Base-by-base conservation (phyloP, 768 basidiomycete species). In the Leucocoprinus sp. region DNA sequence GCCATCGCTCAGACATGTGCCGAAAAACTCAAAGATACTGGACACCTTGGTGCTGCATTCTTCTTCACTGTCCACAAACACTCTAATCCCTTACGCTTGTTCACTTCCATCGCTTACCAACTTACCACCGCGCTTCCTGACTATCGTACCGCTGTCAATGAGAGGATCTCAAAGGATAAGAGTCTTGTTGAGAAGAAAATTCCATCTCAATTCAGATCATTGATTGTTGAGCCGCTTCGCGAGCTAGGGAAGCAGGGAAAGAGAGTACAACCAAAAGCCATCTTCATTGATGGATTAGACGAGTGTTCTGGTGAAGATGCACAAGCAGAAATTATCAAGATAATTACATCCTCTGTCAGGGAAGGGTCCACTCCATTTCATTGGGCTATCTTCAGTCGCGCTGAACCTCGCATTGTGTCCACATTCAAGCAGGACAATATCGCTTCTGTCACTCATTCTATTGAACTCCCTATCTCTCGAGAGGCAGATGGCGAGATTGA, bases 31-130 rank as follows among this genome's bases (percentile, higher is more conserved):
- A 27, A 27, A 27, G 11, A 5, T 11, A 5, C 26, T 27, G 26
- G 26, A 5, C 26, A 29, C 12, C 48, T 49, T 11, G 48, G 42
- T 19, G 48, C 35, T 2, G 37, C 35, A 9, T 49, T 49, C 36
- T 49, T 49, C 27, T 49, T 42, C 28, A 15, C 26, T 8, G 27
- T 39, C 8, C 6, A 29, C 27, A n/a, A 19, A 8, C 15, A n/a
- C n/a, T n/a, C n/a, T n/a, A n/a, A n/a, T n/a, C n/a, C n/a, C n/a
- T n/a, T n/a, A 28, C 14, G 37, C 45, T 18, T 47, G 26, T 29
- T 47, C 26, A 12, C 37, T 19, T 29, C 45, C n/a, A 14, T 47
- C n/a, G 45, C 45, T 8, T 47, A 47, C 15, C 45, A 47, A 15
- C 26, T 27, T 11, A 5, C 26, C 5, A 27, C 26, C 26, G 26